A percentile compares a stretch with the other conserved stretches of the same genome.
Conservation (phyloP, 768 basidiomycete species). For the Butyriboletus loyo region DNA sequence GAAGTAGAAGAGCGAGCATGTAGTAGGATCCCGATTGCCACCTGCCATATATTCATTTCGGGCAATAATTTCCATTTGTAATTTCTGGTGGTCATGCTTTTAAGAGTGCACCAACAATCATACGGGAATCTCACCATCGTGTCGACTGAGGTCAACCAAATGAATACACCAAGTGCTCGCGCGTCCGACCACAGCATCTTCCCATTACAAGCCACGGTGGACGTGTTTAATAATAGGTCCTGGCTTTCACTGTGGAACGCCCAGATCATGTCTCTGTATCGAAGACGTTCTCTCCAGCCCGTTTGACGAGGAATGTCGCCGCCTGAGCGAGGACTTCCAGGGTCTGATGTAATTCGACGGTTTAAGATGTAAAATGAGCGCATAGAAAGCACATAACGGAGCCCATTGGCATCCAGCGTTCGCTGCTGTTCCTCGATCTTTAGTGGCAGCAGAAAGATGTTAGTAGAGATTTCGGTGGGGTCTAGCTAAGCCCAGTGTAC, state of each 20-base stretch:
- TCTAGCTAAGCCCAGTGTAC: constrained; percentile 7
- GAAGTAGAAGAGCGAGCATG: constrained; percentile 91
- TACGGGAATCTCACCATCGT: constrained; percentile 55
- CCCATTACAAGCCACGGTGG: constrained; percentile 67
- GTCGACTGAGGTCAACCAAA: constrained; percentile 84
- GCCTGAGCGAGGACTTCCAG: constrained; percentile 45
- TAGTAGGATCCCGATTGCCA: constrained; percentile 82
- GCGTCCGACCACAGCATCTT: constrained; percentile 93
- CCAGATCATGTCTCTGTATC: constrained; percentile 95
- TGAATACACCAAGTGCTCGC: constrained; percentile 75
- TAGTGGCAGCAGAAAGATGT: neutral
- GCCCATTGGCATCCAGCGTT: constrained; percentile 88
- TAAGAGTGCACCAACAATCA: neutral
- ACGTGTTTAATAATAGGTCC: constrained; percentile 71
- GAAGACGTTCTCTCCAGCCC: constrained; percentile 70
- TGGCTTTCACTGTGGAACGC: constrained; percentile 96
- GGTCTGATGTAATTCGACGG: constrained; percentile 49
- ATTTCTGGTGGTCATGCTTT: constrained; percentile 46
- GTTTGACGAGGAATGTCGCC: constrained; percentile 43
- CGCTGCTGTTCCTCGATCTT: constrained; percentile 89
- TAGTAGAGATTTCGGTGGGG: neutral
- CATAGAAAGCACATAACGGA: constrained; percentile 92
- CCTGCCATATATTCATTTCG: constrained; percentile 90
- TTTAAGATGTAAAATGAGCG: constrained; percentile 88
- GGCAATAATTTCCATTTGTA: constrained; percentile 83